Evolutionary conservation across 495 filamentous ascomycete species (phyloP).

Genomic region (Gamarada debralockiae): DNA sequence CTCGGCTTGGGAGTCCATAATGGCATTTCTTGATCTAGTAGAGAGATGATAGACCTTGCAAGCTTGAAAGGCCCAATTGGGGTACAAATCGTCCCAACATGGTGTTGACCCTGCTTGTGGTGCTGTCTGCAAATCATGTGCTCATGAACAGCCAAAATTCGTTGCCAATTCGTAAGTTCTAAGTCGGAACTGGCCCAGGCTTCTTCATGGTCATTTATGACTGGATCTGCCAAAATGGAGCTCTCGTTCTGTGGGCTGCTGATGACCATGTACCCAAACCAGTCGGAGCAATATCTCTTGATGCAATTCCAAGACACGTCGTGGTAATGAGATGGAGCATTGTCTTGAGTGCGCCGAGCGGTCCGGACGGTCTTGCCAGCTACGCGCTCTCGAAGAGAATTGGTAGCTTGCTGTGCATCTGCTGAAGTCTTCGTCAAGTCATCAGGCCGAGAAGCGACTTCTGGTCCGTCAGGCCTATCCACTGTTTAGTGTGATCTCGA

Average conservation of each 20-base stretch:
- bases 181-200: not conserved
- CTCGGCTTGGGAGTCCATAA: not conserved
- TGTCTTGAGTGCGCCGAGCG: not conserved
- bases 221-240: not conserved
- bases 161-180: not conserved
- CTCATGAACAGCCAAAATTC: slow-evolving; percentile 13
- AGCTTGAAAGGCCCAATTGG: slow-evolving; percentile 25
- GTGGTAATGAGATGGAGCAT: not conserved
- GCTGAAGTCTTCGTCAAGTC: not conserved
- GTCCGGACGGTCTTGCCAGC: slow-evolving; percentile 1
- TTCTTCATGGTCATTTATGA: slow-evolving; percentile 13
- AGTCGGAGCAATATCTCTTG: slow-evolving; percentile 9
- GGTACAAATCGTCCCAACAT: slow-evolving; percentile 5
- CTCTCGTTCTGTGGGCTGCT: not conserved
- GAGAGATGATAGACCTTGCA: slow-evolving; percentile 9
- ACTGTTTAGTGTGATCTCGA: slow-evolving; percentile 8
- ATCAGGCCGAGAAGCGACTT: not conserved
- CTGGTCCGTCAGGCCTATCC: slow-evolving; percentile 39
- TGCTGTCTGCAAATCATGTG: slow-evolving; percentile 3
- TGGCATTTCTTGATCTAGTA: slow-evolving; percentile 5
- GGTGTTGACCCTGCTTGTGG: not conserved
- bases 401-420: slow-evolving; percentile 3
- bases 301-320: slow-evolving; percentile 12
- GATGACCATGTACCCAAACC: slow-evolving; percentile 15
- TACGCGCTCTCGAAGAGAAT: slow-evolving; percentile 4